A percentile compares a stretch with the other conserved stretches of the same genome.
These are phyloP conservation scores for Draba incana DNA, from an alignment of 345 rosid species.

Conservation along the genomic window DNA sequence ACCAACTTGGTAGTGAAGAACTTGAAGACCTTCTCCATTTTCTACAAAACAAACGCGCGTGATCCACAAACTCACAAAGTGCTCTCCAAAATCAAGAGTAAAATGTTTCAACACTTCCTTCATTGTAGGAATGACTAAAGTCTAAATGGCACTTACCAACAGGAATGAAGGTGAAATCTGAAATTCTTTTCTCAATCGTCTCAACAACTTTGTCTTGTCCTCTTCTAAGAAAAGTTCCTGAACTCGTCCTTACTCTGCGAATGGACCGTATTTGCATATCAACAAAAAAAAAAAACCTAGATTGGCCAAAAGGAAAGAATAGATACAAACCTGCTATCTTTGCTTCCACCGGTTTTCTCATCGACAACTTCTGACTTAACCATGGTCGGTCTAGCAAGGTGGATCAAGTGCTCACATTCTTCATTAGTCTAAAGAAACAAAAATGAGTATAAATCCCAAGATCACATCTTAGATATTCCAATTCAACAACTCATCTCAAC, in stretches of 20 bases:
- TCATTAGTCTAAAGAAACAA: constrained; percentile 58
- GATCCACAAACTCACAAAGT: constrained; percentile 2
- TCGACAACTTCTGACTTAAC: constrained; percentile 91
- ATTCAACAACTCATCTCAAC: background rate
- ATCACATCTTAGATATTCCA: constrained; percentile 20
- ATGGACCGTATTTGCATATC: background rate
- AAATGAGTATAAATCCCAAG: background rate
- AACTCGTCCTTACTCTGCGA: constrained; percentile 90
- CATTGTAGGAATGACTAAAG: background rate
- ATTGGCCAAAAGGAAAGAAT: constrained; percentile 6
- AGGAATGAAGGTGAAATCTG: constrained; percentile 92
- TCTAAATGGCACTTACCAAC: constrained; percentile 52
- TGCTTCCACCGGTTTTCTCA: constrained; percentile 82
- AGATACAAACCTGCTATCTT: constrained; percentile 71
- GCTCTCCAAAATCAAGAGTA: background rate
- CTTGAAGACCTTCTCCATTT: constrained; percentile 95
- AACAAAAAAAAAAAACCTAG: constrained; percentile 7
- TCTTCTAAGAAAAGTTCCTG: constrained; percentile 82
- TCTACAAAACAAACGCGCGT: constrained; percentile 46
- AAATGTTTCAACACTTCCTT: background rate
- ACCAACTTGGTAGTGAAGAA: constrained; percentile 96
- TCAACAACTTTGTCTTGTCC: constrained; percentile 76
- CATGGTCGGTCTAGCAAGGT: constrained; percentile 81
- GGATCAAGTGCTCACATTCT: constrained; percentile 83
- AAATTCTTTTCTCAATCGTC: constrained; percentile 79